Evolutionary conservation across 2,329 filamentous ascomycete species (phyloP), one percentile per base, ranked within the genome.

Genomic region (Ophiostoma triangulosporum): DNA sequence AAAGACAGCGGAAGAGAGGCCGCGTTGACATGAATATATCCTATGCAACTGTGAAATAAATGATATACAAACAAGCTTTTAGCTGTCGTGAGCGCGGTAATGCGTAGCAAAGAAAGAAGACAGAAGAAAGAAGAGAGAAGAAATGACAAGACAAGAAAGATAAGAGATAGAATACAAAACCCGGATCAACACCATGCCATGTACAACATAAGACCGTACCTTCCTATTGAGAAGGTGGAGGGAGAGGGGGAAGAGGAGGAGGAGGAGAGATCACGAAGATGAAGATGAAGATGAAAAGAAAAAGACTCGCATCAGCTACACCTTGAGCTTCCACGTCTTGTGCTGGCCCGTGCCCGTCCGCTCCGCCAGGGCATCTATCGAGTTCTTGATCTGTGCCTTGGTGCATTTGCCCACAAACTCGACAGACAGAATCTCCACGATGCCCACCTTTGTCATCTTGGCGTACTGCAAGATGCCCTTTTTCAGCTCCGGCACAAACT

Each of bases 381-480:
- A 90, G 52, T 80, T 77, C 62, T 81, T 85, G 60, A 94, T 80
- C 24, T 81, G 77, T 20, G 80, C 78, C 61, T 83, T 87, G 1
- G 83, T 78, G 46, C 83, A 75, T 57, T 82, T 82, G 1, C 83
- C 79, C 9, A 53, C 12, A 59, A 91, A 88, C 60, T 80, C 75
- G 63, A 84, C 83, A 66, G 88, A 87, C 56, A 94, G 66, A 5
- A 84, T 74, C 65, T 91, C 87, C 8, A 88, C 73, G 60, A 93
- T 69, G 7, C 85, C 87, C 1, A 81, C 67, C 68, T 93, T 93
- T 36, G 80, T 86, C 49, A 88, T 70, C 38, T 65, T 68, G 17
- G 64, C 64, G 58, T 68, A 67, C 45, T 85, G 77, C 57, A 81
- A 68, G n/a, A 94, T 74, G 1, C 79, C 79, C 29, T 74, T 69